Base-by-base conservation (phyloP, 2,329 filamentous ascomycete genomes). In the Nemania sp. region DNA sequence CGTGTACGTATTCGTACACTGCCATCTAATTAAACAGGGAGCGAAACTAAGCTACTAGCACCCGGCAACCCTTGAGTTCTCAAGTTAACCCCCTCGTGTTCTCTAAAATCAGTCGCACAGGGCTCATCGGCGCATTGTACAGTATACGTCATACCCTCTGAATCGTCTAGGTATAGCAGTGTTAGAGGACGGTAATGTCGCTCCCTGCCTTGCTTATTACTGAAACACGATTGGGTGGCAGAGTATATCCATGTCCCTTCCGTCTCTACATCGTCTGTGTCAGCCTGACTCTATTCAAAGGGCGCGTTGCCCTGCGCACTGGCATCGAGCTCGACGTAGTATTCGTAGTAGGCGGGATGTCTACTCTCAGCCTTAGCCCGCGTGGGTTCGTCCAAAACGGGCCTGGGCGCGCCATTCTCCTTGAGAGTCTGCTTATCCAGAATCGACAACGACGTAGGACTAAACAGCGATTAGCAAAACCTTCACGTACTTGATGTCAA, bases 261-360 rank as follows among this genome's bases (percentile, higher is more conserved):
- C 32, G 12, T 17, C 12, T 40, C n/a, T 46, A 25, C 7, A 29
- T 35, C 7, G 3, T 13, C 13, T 11, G 29, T 52, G 25, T 29
- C 3, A 50, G 37, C 34, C 12, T 29, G 34, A 29, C 20, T 20
- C 40, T 77, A 84, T 72, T 85, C 77, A 69, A 86, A 87, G 48
- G 78, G 74, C 6, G 80, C 82, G 2, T 78, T 78, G 3, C 83
- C 84, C 63, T 80, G 79, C 0, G 79, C 79, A 45, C 77, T 78
- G 11, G 77, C 65, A 49, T 80, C 77, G 2, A 79, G 76, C 48
- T 83, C 82, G 37, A 51, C 56, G 53, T 83, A 79, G 32, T 81
- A 77, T 67, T 86, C 79, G 65, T 83, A 87, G 67, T 81, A 87
- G 62, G 74, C 80, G 57, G 78, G 74, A 69, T 81, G 83, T 52